Base-by-base conservation (phyloP, 2,329 filamentous ascomycete species). In the Nemania sp. region DNA sequence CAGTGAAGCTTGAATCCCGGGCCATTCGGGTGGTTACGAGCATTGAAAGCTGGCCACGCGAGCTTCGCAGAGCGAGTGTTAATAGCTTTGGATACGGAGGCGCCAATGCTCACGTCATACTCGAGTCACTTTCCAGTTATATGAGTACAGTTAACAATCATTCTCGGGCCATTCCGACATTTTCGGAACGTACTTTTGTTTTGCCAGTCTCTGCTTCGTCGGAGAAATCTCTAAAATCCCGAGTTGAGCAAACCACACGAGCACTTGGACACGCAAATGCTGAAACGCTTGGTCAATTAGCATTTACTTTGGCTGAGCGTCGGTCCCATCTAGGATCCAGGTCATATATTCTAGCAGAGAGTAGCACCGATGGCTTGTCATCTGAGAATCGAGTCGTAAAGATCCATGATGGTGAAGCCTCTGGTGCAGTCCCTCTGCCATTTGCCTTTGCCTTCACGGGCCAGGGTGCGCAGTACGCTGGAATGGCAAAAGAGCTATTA, bases 381-480 rank as follows among this genome's bases (percentile, higher is more conserved):
- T n/a, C n/a, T n/a, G n/a, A n/a, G n/a, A n/a, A n/a, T n/a, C 26
- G 26, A 28, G 26, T 28, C 26, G 26, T 6, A 28, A 28, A 28
- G 26, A 28, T 28, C 26, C 6, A 28, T 28, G 26, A 28, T 12
- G 12, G 26, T 28, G 26, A 28, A 12, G 6, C 12, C 6, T 6
- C 6, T 28, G 26, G 26, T 28, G 26, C 26, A 28, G 26, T 28
- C 26, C 26, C 26, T 30, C 22, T 34, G 9, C 59, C 54, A 0
- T n/a, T 62, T 1, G 59, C 44, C 0, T 64, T 64, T 9, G 39
- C 64, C 5, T 66, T 64, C 22, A 66, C 61, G 0, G 69, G 69
- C 7, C 69, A 71, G 45, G 70, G 68, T 0, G 64, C 69, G 0
- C 68, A 71, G 33, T 71, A 63, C 49, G 17, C 62, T 0, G 39